phyloP scores from a whole-genome alignment of 768 basidiomycete species.

The Russula dissimulans region DNA sequence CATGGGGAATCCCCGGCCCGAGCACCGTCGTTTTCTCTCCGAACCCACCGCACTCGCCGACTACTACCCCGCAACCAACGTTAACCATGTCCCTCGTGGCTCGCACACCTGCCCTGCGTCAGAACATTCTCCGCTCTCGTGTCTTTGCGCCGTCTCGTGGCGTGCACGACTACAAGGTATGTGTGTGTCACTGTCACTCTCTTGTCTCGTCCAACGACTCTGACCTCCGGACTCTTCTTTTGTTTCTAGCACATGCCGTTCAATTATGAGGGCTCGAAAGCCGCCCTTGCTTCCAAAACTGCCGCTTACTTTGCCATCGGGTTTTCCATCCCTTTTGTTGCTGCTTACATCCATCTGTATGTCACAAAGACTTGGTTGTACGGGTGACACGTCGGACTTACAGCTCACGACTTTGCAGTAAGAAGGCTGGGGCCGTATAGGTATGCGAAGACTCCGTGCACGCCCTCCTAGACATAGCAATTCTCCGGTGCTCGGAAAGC shows the following conservation, averaged over 20 bases:
- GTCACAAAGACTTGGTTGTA: slow-evolving; percentile 10
- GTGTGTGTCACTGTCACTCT: too few species aligned
- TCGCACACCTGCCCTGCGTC: slow-evolving; percentile 14
- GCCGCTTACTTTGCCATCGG: slow-evolving; percentile 10
- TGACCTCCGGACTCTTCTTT: not conserved
- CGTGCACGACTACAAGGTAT: slow-evolving; percentile 16
- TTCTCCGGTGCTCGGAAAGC: not conserved
- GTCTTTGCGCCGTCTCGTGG: slow-evolving; percentile 13
- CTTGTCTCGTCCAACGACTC: too few species aligned
- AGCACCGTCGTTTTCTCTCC: not conserved
- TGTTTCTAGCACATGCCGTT: slow-evolving; percentile 18
- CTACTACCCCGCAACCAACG: too few species aligned
- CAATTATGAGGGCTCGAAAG: slow-evolving; percentile 15
- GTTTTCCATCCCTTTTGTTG: slow-evolving; percentile 21
- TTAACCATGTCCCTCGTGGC: slow-evolving; percentile 18
- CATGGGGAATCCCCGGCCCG: not conserved
- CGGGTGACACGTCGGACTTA: not conserved
- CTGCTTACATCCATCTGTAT: slow-evolving; percentile 20
- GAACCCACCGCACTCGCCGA: slow-evolving; percentile 3
- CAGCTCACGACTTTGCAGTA: not conserved
- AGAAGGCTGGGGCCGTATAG: not conserved
- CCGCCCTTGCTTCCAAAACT: slow-evolving; percentile 13
- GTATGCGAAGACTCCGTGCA: not conserved
- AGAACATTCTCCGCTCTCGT: slow-evolving; percentile 14
- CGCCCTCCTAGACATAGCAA: not conserved